These are phyloP conservation scores for Glycine tomentella DNA, from an alignment of 306 rosid genomes.

Conservation along the genomic window DNA sequence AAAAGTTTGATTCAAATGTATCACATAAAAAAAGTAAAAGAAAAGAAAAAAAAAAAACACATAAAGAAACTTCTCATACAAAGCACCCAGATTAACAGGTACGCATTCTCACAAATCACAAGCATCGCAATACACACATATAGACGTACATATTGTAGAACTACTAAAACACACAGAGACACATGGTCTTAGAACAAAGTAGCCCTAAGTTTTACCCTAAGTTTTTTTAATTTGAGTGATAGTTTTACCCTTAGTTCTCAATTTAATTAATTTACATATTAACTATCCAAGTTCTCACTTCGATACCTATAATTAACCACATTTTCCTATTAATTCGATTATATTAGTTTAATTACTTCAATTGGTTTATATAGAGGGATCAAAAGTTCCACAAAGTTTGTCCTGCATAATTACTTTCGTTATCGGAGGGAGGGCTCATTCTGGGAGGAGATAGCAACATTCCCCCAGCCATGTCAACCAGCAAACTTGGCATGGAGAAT, in stretches of 20 bases:
- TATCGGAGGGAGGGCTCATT: conserved; percentile 58
- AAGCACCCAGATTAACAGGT: background rate
- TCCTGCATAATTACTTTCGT: conserved; percentile 49
- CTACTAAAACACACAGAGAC: background rate
- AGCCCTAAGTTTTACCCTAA: background rate
- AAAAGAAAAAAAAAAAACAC: background rate
- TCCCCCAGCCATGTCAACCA: conserved; percentile 91
- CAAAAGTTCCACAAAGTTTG: conserved; percentile 70
- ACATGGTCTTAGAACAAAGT: background rate
- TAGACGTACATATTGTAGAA: background rate
- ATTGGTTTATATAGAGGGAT: background rate
- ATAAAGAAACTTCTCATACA: background rate
- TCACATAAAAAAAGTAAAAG: background rate
- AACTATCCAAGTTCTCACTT: background rate
- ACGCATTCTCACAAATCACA: background rate
- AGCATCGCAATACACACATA: background rate
- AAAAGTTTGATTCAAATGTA: background rate
- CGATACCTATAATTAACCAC: background rate
- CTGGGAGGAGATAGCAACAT: conserved; percentile 92
- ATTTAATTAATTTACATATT: background rate
- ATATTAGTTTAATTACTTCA: background rate
- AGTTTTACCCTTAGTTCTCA: background rate
- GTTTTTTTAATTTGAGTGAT: no score
- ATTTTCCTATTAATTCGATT: background rate
- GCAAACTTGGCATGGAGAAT: conserved; percentile 82